Evolutionary conservation across 176 grass and related monocot genomes (phyloP).

Genomic region (Bromus sterilis): DNA sequence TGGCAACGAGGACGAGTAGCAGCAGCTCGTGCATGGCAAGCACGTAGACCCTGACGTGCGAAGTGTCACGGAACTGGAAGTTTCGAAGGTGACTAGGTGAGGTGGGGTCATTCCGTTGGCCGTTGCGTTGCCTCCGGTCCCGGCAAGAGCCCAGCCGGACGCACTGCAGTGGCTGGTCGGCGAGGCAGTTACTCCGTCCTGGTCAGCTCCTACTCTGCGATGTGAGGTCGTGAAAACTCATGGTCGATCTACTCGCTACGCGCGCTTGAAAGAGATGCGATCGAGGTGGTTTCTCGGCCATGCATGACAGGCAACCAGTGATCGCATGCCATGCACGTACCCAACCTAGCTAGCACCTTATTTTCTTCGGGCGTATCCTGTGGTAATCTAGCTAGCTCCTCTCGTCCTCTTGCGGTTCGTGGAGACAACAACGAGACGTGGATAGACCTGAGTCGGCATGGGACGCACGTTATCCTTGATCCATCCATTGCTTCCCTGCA

Average conservation of each 20-base stretch:
- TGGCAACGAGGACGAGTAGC: background rate
- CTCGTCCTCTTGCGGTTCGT: background rate
- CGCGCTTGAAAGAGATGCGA: background rate
- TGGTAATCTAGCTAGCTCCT: background rate
- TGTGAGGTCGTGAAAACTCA: too few species aligned
- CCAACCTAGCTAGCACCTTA: background rate
- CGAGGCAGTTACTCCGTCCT: background rate
- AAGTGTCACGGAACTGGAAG: background rate
- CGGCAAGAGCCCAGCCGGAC: background rate
- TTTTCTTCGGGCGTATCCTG: background rate
- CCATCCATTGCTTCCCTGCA: background rate
- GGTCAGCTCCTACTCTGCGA: background rate
- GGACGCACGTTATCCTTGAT: background rate
- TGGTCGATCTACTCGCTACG: background rate
- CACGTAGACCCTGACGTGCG: background rate
- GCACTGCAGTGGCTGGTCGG: background rate
- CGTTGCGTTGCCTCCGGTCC: background rate
- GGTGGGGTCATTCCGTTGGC: background rate
- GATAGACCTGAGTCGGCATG: background rate
- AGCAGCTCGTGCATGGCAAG: background rate
- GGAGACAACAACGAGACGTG: background rate
- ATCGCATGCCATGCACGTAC: background rate
- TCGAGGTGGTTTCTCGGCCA: background rate
- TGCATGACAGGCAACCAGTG: background rate
- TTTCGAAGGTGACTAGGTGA: background rate